Evolutionary conservation across 495 filamentous ascomycete species (phyloP), one percentile per base, ranked within the genome.

Genomic region (Lentithecium fluviatile): DNA sequence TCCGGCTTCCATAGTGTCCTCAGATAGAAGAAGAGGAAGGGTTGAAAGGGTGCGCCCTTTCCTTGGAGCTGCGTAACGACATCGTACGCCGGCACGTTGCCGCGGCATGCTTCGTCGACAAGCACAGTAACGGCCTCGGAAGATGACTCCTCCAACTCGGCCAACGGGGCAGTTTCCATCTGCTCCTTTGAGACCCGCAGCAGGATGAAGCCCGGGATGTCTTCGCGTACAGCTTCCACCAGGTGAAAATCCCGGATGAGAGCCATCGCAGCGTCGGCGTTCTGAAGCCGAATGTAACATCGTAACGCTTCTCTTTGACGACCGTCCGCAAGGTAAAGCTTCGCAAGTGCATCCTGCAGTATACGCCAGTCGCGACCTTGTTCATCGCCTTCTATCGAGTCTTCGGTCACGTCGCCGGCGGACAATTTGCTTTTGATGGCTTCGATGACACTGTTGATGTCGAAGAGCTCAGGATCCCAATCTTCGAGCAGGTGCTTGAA

Each of bases 1-100:
- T 90, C 79, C 1, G 87, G 88, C 13, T 79, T 78, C 95, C 93
- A 97, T 13, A 98, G 78, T 1, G 87, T 83, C 13, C 90, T 84
- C 10, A 97, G 78, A 69, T 97, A 97, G 75, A 97, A 92, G 75
- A 88, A 98, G 6, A 95, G 82, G 70, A 94, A 96, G 61, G 76
- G 69, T 78, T 76, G 55, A 76, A 76, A 60, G 75, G 74, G 15
- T 56, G 62, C 36, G 48, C 74, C 51, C 56, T 71, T 34, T 11
- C 72, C 71, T 53, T 81, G 62, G 2, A 98, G 80, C 63, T 97
- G 93, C 1, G 75, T 63, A 34, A 97, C 86, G 5, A 97, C 91
- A 0, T 82, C 79, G 2, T 85, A 79, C 0, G 92, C 89, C 11
- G 79, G 85, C 15, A 98, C 88, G 42, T 93, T 86, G 1, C 94